These are phyloP conservation scores for Nissolia schottii DNA, from an alignment of 306 rosid genomes.

Conservation along the genomic window DNA sequence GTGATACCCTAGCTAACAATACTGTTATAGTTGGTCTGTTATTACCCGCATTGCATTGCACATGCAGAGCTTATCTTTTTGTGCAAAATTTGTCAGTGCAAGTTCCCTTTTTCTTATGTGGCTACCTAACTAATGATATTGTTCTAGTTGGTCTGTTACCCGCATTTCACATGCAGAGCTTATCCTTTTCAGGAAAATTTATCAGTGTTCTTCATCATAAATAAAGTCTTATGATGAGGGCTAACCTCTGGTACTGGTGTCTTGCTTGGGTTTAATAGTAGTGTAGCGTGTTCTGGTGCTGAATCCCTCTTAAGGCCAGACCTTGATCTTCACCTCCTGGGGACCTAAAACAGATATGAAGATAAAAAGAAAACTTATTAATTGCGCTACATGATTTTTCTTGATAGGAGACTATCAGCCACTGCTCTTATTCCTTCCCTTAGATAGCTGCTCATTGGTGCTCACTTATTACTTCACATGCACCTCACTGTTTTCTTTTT, in stretches of 20 bases:
- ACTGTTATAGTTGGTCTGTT: background rate
- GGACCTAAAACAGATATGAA: background rate
- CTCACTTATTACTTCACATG: constrained; percentile 10
- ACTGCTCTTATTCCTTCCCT: constrained; percentile 2
- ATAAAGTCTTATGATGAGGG: constrained; percentile 3
- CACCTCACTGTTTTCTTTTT: constrained; percentile 5
- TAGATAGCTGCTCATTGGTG: background rate
- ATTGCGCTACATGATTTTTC: constrained; percentile 3
- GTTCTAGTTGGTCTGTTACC: background rate
- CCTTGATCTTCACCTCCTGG: background rate
- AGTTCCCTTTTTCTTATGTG: background rate
- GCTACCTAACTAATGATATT: background rate
- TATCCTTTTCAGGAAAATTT: background rate
- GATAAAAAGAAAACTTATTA: background rate
- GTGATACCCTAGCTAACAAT: background rate
- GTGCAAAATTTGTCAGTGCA: background rate
- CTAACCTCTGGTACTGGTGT: background rate
- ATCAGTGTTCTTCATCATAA: background rate
- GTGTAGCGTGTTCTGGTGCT: background rate
- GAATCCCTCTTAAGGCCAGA: background rate
- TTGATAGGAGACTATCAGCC: constrained; percentile 9
- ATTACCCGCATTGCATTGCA: background rate
- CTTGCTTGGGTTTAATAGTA: constrained; percentile 12
- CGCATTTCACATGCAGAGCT: background rate
- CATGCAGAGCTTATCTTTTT: background rate